Base-by-base conservation (phyloP, 208 protist species). In the Leishmania gerbilli region DNA sequence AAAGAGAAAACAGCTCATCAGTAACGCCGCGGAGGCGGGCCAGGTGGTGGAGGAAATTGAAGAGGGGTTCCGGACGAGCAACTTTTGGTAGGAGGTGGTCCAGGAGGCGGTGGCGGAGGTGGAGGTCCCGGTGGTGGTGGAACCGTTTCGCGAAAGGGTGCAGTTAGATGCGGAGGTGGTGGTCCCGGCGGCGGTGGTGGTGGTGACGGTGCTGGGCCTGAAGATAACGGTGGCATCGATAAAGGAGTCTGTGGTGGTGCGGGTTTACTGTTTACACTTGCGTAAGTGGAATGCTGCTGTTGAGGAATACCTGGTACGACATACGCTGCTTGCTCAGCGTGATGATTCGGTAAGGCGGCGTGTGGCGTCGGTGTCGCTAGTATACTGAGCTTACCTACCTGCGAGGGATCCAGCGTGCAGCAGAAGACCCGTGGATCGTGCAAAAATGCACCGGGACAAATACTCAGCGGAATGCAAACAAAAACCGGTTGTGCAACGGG, bases 341-440 rank as follows among this genome's bases (percentile, higher is more conserved):
- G 64, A 34, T 71, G 40, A 21, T 71, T 45, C 1, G 37, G 45
- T 71, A 27, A 2, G 8, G 11, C 21, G 5, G 4, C 2, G 27
- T 34, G 55, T 17, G 53, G 31, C 19, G 9, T 77, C 64, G 74
- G 53, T 37, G 74, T 79, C 17, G 68, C 71, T 24, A 82, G 11
- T 19, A 86, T 86, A 34, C 21, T 67, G 19, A 86, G 78, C 56
- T 85, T 87, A 21, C 87, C 89, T 13, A 94, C 81, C 40, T 89
- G 82, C 3, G 67, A 83, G 24, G 87, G 86, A 74, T 92, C 89
- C 7, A 92, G 56, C 45, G 77, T 85, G 49, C 88, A 91, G 77
- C 86, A 95, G 64, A 92, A 92, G 0, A 89, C 87, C 24, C 89
- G 88, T 11, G 91, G 89, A 74, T 95, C 91, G 67, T 80, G 85